A percentile compares a stretch with the other conserved stretches of the same genome.
Evolutionary conservation across 2,329 filamentous ascomycete genomes (phyloP).

Genomic region (Corynespora cassiicola): DNA sequence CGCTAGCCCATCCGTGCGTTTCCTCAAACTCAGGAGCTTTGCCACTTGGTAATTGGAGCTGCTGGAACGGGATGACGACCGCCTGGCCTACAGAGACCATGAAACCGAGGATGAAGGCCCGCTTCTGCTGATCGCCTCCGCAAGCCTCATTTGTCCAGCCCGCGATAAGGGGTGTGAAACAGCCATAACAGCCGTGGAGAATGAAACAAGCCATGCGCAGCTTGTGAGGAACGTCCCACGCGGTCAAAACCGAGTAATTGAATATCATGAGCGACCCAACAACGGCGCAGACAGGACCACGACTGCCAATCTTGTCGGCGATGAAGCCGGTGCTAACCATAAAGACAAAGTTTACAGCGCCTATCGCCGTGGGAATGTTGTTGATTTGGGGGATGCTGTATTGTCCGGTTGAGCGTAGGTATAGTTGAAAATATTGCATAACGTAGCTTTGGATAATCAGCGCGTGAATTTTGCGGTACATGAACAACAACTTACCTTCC

Average conservation of each 20-base stretch:
- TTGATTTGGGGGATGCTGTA: slow-evolving; percentile 52
- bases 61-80: slow-evolving; percentile 14
- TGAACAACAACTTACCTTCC: no score
- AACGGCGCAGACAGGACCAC: slow-evolving; percentile 45
- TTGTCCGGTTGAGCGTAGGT: slow-evolving; percentile 43
- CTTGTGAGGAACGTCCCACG: slow-evolving; percentile 47
- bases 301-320: slow-evolving; percentile 43
- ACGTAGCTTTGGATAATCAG: no score
- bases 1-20: slow-evolving; percentile 10
- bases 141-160: slow-evolving; percentile 52
- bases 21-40: slow-evolving; percentile 11
- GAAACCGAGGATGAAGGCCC: slow-evolving; percentile 46
- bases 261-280: slow-evolving; percentile 45
- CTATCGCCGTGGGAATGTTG: slow-evolving; percentile 54
- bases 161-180: slow-evolving; percentile 50
- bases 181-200: slow-evolving; percentile 50
- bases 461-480: no score
- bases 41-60: slow-evolving; percentile 14
- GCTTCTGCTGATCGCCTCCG: slow-evolving; percentile 52
- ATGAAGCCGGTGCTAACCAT: slow-evolving; percentile 40
- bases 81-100: slow-evolving; percentile 13
- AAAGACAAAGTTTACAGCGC: slow-evolving; percentile 52
- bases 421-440: slow-evolving; percentile 52
- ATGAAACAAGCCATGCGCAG: slow-evolving; percentile 51
- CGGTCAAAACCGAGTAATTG: slow-evolving; percentile 46